Percentiles rank a stretch among this genome's conserved stretches.
phyloP scores from a whole-genome alignment of 768 basidiomycete genomes.

The Cystobasidium onofrii region DNA sequence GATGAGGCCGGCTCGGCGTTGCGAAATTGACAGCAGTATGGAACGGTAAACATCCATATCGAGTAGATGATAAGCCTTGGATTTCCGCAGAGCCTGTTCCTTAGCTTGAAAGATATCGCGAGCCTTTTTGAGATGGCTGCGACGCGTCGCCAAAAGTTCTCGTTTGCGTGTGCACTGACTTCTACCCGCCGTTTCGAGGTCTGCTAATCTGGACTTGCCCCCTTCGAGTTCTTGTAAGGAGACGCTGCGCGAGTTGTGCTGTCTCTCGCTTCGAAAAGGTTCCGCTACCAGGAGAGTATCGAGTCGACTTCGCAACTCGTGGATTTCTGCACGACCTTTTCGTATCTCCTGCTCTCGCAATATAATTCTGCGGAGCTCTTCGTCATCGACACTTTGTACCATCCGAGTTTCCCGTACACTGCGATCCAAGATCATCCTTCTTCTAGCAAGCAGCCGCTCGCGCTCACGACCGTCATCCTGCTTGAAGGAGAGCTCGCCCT shows the following conservation, averaged over 20 bases:
- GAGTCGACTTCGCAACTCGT: neutral
- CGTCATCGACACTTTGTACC: conserved; percentile 19
- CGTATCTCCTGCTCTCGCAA: neutral
- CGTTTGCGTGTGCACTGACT: conserved; percentile 1
- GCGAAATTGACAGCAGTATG: neutral
- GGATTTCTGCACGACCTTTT: neutral
- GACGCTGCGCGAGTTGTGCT: conserved; percentile 33
- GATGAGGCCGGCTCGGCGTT: conserved; percentile 50
- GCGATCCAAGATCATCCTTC: conserved; percentile 27
- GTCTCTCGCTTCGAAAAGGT: neutral
- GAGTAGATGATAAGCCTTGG: neutral
- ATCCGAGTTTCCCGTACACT: conserved; percentile 33
- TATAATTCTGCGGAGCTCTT: neutral
- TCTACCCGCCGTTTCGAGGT: neutral
- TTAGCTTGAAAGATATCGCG: conserved; percentile 23
- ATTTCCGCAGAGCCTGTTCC: neutral
- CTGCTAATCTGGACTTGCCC: conserved; percentile 33
- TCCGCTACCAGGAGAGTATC: neutral
- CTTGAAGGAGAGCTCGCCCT: neutral
- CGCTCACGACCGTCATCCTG: conserved; percentile 6
- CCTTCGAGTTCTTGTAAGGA: conserved; percentile 25
- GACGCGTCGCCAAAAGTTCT: conserved; percentile 12
- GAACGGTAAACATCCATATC: neutral
- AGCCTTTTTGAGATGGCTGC: neutral
- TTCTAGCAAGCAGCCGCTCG: neutral